Conservation (phyloP, 208 protist genomes). For the Trypanosoma mega region DNA sequence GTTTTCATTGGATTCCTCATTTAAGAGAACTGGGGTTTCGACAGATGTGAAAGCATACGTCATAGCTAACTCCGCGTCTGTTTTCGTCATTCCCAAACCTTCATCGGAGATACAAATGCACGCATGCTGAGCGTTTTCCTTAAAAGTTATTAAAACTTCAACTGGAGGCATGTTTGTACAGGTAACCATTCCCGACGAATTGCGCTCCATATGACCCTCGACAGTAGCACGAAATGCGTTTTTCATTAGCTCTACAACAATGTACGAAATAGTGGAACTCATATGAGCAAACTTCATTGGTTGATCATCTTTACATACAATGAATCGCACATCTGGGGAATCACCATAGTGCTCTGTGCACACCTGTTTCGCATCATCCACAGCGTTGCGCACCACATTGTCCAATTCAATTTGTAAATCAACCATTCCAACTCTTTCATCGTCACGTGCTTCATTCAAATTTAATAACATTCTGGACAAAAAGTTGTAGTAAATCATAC, state of each 20-base stretch:
- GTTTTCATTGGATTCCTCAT: constrained; percentile 12
- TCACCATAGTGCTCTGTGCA: constrained; percentile 90
- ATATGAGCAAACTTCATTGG: constrained; percentile 88
- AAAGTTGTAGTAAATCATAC: constrained; percentile 87
- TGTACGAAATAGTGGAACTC: constrained; percentile 93
- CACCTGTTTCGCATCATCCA: constrained; percentile 86
- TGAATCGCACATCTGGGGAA: constrained; percentile 86
- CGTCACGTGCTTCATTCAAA: constrained; percentile 26
- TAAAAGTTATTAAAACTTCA: constrained; percentile 67
- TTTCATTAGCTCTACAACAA: constrained; percentile 95
- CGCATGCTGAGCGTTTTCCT: constrained; percentile 67
- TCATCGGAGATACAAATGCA: constrained; percentile 88
- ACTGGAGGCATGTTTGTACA: constrained; percentile 84
- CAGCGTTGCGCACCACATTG: constrained; percentile 76
- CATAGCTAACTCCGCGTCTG: constrained; percentile 80
- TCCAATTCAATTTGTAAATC: constrained; percentile 86
- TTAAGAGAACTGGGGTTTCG: constrained; percentile 45
- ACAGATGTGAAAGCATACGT: constrained; percentile 94
- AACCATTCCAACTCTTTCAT: constrained; percentile 75
- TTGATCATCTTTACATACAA: constrained; percentile 58
- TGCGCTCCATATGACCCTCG: constrained; percentile 79
- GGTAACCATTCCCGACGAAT: constrained; percentile 61
- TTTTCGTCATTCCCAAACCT: constrained; percentile 78
- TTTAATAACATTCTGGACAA: constrained; percentile 80
- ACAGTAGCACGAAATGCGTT: constrained; percentile 93